Percentiles rank a stretch among this genome's conserved stretches.
These are phyloP conservation scores for Elasticomyces elasticus DNA, from an alignment of 495 filamentous ascomycete genomes.

Conservation along the genomic window DNA sequence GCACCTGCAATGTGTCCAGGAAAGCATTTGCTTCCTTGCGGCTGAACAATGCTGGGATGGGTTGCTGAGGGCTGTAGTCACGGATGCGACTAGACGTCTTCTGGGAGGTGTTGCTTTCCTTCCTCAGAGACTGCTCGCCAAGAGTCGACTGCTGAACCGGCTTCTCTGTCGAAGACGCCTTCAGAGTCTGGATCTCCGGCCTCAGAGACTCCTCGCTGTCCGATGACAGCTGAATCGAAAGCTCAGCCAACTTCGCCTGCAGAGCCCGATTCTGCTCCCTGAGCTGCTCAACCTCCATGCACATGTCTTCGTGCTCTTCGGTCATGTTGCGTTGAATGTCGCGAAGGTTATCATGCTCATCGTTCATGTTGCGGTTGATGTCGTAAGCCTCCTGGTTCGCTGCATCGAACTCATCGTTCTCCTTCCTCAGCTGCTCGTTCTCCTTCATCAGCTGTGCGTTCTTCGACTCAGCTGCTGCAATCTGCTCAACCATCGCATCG, in stretches of 20 bases:
- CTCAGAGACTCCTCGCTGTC: neutral
- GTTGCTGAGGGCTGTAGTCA: too few species aligned
- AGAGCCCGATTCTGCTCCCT: conserved; percentile 4
- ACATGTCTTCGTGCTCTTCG: conserved; percentile 6
- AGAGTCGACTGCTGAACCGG: too few species aligned
- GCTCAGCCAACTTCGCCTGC: neutral
- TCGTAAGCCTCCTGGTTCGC: conserved; percentile 6
- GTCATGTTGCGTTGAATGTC: too few species aligned
- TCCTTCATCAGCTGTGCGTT: conserved; percentile 50
- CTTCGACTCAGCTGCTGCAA: conserved; percentile 53
- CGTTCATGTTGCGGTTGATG: too few species aligned
- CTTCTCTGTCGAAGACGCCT: too few species aligned
- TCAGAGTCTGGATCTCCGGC: neutral
- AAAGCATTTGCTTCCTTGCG: too few species aligned
- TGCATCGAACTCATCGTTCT: conserved; percentile 19
- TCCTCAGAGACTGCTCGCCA: too few species aligned
- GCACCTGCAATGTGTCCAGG: too few species aligned
- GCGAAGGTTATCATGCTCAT: conserved; percentile 6
- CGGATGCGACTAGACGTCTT: too few species aligned
- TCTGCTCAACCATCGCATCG: conserved; percentile 53
- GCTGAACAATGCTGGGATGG: too few species aligned
- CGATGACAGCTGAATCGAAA: neutral
- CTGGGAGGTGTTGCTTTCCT: too few species aligned
- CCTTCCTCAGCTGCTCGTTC: conserved; percentile 23
- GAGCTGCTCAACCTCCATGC: conserved; percentile 3